These are phyloP conservation scores for Thielaviopsis populi DNA, from an alignment of 2,329 filamentous ascomycete genomes.

Conservation along the genomic window DNA sequence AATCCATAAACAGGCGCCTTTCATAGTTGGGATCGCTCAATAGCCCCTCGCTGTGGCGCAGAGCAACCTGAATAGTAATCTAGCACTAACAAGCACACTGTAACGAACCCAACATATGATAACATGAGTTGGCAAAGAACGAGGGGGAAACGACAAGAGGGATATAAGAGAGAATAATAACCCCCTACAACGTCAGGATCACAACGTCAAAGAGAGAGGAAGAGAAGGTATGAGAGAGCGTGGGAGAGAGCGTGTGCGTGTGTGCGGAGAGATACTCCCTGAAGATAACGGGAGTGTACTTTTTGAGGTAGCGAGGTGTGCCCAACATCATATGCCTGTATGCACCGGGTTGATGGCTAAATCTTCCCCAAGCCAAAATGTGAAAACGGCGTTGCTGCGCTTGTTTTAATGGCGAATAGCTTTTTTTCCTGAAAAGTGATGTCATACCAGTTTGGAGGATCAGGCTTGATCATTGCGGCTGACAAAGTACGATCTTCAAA, in stretches of 20 bases:
- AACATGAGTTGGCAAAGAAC: background rate
- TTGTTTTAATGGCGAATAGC: background rate
- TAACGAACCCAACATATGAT: background rate
- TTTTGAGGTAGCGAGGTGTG: background rate
- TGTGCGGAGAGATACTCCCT: background rate
- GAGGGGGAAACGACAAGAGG: background rate
- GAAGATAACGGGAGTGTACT: background rate
- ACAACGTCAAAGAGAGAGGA: background rate
- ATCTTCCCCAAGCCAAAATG: too few relatives aligned
- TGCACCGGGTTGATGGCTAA: too few relatives aligned
- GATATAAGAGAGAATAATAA: background rate
- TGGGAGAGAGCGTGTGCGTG: background rate
- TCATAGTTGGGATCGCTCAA: background rate
- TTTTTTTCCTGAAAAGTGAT: background rate
- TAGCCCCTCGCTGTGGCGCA: background rate
- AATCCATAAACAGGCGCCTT: background rate
- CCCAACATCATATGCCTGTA: too few relatives aligned
- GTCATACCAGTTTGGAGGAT: constrained; percentile 13
- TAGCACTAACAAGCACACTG: background rate
- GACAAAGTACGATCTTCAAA: constrained; percentile 43
- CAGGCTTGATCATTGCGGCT: constrained; percentile 33
- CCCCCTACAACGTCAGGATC: background rate
- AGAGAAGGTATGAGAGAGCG: background rate
- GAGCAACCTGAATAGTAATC: background rate
- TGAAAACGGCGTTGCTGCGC: background rate